phyloP scores from a whole-genome alignment of 257 asterid genomes.

The Parsonsia alboflavescens region DNA sequence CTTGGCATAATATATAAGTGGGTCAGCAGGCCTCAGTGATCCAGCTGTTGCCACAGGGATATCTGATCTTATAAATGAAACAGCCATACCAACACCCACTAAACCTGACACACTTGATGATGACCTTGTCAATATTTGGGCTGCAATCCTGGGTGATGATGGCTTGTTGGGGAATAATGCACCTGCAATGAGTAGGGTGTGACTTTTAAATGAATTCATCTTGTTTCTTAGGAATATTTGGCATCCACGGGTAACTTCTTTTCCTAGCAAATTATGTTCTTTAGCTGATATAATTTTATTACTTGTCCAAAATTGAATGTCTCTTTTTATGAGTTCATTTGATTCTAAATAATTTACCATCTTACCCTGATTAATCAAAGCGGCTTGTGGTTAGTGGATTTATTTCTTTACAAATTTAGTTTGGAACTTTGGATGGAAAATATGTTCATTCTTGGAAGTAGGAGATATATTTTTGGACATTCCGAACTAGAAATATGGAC shows the following conservation, averaged over 20 bases:
- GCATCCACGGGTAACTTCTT: neutral
- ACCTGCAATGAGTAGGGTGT: constrained; percentile 97
- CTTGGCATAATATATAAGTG: constrained; percentile 95
- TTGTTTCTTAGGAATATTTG: neutral
- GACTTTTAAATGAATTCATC: constrained; percentile 17
- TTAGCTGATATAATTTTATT: neutral
- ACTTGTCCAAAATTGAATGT: neutral
- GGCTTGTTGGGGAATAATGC: constrained; percentile 53
- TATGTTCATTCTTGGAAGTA: neutral
- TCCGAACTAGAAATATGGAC: neutral
- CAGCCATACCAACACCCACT: constrained; percentile 55
- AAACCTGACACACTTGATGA: constrained; percentile 86
- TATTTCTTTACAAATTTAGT: neutral
- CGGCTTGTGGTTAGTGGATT: neutral
- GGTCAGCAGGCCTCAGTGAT: constrained; percentile 91
- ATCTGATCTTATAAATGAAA: constrained; percentile 91
- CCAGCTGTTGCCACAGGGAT: constrained; percentile 98
- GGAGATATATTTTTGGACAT: too few relatives aligned
- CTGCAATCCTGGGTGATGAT: constrained; percentile 94
- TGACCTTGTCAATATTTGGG: constrained; percentile 98
- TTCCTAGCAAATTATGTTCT: neutral
- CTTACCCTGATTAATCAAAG: neutral
- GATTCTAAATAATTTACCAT: neutral
- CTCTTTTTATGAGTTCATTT: neutral
- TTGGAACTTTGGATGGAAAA: neutral